These are phyloP conservation scores for Umbelopsis ramanniana DNA, from an alignment of 192 early-diverging fungal genomes.

Conservation along the genomic window DNA sequence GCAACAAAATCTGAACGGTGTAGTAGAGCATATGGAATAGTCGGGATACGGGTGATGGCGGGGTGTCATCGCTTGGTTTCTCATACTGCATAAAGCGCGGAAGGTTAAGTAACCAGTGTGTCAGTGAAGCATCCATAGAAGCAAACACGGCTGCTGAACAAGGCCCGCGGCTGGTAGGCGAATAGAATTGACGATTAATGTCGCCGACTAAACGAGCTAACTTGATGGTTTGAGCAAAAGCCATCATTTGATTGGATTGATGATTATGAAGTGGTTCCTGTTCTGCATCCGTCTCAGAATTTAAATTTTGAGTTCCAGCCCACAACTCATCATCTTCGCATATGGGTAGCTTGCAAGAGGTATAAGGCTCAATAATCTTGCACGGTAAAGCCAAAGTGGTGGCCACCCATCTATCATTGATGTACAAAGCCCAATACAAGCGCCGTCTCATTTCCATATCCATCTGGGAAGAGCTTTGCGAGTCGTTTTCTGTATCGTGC, in stretches of 20 bases:
- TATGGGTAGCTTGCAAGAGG: conserved; percentile 30
- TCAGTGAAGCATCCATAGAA: conserved; percentile 25
- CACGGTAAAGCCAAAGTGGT: conserved; percentile 15
- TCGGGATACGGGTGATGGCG: conserved; percentile 23
- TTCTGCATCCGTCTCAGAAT: no score
- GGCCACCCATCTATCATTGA: conserved; percentile 38
- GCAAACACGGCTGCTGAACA: conserved; percentile 17
- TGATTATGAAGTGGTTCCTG: not conserved
- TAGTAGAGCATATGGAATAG: conserved; percentile 42
- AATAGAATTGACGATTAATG: conserved; percentile 14
- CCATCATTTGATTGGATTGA: conserved; percentile 26
- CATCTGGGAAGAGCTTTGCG: not conserved
- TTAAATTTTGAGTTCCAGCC: not conserved
- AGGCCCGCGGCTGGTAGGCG: conserved; percentile 3
- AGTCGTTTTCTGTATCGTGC: conserved; percentile 29
- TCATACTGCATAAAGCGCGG: conserved; percentile 38
- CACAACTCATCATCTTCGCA: conserved; percentile 39
- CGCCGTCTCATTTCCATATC: conserved; percentile 37
- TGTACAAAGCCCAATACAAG: conserved; percentile 36
- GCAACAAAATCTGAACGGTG: conserved; percentile 40
- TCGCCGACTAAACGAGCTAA: conserved; percentile 32
- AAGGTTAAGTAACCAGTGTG: conserved; percentile 37
- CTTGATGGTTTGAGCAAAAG: conserved; percentile 36
- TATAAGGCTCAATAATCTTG: conserved; percentile 11
- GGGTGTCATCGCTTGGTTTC: conserved; percentile 23